Evolutionary conservation across 1,284 basidiomycete species (phyloP).

Genomic region (Moesziomyces sp.): DNA sequence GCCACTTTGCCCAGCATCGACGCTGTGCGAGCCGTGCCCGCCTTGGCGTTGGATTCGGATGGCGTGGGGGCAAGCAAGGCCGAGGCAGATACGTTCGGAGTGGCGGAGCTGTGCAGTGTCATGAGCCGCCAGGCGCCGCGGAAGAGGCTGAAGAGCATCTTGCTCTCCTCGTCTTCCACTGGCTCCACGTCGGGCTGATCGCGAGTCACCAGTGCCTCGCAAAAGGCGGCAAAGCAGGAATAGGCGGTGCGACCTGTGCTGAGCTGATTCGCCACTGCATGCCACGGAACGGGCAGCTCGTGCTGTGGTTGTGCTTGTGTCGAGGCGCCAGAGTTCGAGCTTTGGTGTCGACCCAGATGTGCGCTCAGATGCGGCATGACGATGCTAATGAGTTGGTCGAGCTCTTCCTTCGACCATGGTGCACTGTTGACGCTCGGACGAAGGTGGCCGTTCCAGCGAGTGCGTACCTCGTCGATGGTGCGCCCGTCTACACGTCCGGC

Average conservation of each 20-base stretch:
- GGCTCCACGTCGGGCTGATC: conserved; percentile 31
- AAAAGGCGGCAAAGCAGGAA: conserved; percentile 31
- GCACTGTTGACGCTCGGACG: conserved; percentile 31
- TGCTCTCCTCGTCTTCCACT: conserved; percentile 25
- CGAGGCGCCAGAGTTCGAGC: too few species aligned
- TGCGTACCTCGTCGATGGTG: conserved; percentile 31
- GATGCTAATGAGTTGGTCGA: conserved; percentile 14
- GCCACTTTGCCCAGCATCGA: conserved; percentile 29
- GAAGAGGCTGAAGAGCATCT: conserved; percentile 36
- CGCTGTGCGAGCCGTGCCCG: background rate
- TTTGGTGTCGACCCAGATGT: background rate
- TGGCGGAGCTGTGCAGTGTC: conserved; percentile 16
- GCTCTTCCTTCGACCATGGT: conserved; percentile 19
- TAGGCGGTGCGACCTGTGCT: conserved; percentile 26
- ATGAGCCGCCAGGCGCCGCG: conserved; percentile 42
- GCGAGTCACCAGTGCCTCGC: conserved; percentile 16
- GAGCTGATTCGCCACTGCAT: conserved; percentile 19
- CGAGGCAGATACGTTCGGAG: conserved; percentile 15
- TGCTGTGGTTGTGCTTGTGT: background rate
- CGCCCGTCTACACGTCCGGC: conserved; percentile 21
- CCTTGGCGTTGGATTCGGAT: background rate
- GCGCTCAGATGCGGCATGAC: conserved; percentile 17
- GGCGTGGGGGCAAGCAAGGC: background rate
- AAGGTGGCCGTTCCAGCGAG: conserved; percentile 32
- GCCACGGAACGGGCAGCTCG: conserved; percentile 28